Evolutionary conservation across 2,329 filamentous ascomycete species (phyloP), one percentile per base, ranked within the genome.

Genomic region (Alternaria burnsii): DNA sequence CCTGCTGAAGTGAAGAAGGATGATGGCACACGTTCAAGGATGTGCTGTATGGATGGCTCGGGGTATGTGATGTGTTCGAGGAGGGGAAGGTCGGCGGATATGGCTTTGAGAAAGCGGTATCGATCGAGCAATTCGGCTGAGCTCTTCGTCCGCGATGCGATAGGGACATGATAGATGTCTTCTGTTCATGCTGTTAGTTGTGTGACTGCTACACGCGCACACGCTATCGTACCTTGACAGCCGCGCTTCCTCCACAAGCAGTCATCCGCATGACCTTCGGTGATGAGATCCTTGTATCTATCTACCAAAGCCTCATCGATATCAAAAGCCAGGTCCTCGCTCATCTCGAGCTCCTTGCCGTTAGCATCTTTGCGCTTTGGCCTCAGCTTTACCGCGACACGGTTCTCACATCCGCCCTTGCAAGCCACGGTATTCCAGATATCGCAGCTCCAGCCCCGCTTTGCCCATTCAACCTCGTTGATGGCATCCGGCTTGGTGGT

Each of bases 381-480:
- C 38, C 74, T 64, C 34, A 97, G 82, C 79, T 91, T 93, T 53
- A 98, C 91, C 5, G 95, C 86, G 41, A 97, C 84, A 70, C 96
- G 91, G 71, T 91, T 90, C 73, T 90, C 90, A 73, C 95, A 99
- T 3, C 94, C 88, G 41, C 91, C 89, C 42, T 83, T 84, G 76
- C 95, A 99, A 18, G 89, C 88, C 16, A 98, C 92, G 4, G 91
- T 91, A 78, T 97, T 93, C 73, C 74, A 77, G 1, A 65, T 68
- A 46, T 91, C 88, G 71, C 94, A 97, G 4, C 90, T 85, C 94
- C 95, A 99, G 1, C 94, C 94, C 59, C 91, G 84, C 82, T 94
- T 97, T 0, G 94, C 94, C 95, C 95, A 99, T 76, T 93, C 91
- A 8, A 97, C 89, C 79, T 98, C 95, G 74, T 88, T 93, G 69